Evolutionary conservation across 2,329 filamentous ascomycete genomes (phyloP), one percentile per base, ranked within the genome.

Genomic region (Immersiporthe knoxdaviesiana): DNA sequence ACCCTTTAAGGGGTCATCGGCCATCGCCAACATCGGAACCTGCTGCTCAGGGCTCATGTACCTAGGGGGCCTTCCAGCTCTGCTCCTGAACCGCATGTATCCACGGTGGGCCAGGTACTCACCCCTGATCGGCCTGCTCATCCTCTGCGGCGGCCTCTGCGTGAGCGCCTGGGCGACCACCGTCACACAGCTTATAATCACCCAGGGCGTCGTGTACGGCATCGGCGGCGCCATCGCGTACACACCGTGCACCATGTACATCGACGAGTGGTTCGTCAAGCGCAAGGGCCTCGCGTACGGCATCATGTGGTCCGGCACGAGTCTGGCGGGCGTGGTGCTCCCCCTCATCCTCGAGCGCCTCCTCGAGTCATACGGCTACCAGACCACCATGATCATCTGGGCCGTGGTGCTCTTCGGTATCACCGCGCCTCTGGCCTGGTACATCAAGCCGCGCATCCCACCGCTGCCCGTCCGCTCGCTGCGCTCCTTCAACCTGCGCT

Each of bases 261-360:
- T 90, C 72, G 85, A 90, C 70, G 85, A 90, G 75, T 90, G 87
- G 87, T 90, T 90, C 75, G 81, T 87, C 30, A 80, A 79, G 56
- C 82, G 83, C 58, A 87, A 87, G 64, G 87, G 87, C 0, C 77
- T 90, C 44, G 88, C 88, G 1, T 88, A 87, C 73, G 89, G 89
- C n/a, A 83, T 89, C 64, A 87, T 91, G 83, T 89, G 86, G 84
- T 84, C 83, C 14, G 82, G 84, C 2, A 85, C 84, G 0, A 84
- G 85, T 0, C 75, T 86, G 8, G 83, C 82, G 0, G 86, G 86
- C 52, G 81, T 86, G 47, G 74, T 83, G 1, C 74, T 88, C 7
- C 86, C 86, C 18, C 80, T 89, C 56, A 72, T 89, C 3, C 79
- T 90, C 54, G 81, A 87, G 65, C 76, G 76, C 59, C 79, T 89